A percentile compares a stretch with the other conserved stretches of the same genome.
These are phyloP conservation scores for Platismatia glauca DNA, from an alignment of 495 filamentous ascomycete species.

Conservation along the genomic window DNA sequence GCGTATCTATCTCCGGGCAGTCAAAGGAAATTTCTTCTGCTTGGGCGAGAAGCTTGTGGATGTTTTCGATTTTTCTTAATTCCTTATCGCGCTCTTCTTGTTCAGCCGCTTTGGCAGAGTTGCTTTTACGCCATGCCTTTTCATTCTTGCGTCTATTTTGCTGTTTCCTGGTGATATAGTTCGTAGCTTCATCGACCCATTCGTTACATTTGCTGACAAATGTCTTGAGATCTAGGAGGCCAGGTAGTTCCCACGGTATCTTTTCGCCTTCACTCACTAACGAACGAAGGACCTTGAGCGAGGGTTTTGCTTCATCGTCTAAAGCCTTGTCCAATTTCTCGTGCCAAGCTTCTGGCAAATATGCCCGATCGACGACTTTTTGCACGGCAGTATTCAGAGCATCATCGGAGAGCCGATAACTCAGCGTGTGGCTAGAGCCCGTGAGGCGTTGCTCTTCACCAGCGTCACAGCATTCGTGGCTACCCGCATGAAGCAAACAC, in stretches of 20 bases:
- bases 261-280: constrained; percentile 91
- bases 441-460: constrained; percentile 50
- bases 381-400: constrained; percentile 54
- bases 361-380: constrained; percentile 78
- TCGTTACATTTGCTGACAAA: constrained; percentile 96
- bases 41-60: constrained; percentile 71
- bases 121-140: constrained; percentile 71
- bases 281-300: constrained; percentile 74
- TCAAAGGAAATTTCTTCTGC: constrained; percentile 90
- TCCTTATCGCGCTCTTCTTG: constrained; percentile 84
- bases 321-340: constrained; percentile 81
- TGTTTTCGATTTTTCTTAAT: constrained; percentile 81
- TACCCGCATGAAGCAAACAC: constrained; percentile 71
- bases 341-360: constrained; percentile 79
- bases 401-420: constrained; percentile 69
- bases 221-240: constrained; percentile 68
- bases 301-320: constrained; percentile 71
- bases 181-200: constrained; percentile 95
- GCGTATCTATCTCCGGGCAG: constrained; percentile 79
- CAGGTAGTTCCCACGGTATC: constrained; percentile 86
- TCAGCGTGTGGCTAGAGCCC: constrained; percentile 56
- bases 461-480: constrained; percentile 66
- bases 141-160: constrained; percentile 97
- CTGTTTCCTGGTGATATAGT: constrained; percentile 96
- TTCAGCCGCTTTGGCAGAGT: constrained; percentile 67